Conservation (phyloP, 306 rosid genomes). For the Phaseolus lunatus region DNA sequence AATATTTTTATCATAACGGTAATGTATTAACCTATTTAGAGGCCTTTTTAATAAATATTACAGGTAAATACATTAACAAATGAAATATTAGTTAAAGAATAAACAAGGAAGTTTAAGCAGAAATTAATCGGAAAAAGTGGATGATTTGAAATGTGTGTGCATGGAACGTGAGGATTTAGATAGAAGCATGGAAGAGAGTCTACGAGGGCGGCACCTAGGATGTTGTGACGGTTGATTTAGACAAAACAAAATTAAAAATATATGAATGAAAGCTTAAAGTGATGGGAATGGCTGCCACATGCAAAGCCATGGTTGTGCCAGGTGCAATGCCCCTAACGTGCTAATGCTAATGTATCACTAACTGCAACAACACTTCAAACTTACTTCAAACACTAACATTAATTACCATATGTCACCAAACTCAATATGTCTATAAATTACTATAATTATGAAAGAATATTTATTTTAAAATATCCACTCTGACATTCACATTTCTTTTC, state of each 20-base stretch:
- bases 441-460: not conserved
- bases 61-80: too few relatives aligned
- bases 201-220: conserved; percentile 69
- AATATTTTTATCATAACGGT: too few relatives aligned
- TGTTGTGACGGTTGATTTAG: conserved; percentile 34
- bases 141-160: conserved; percentile 18
- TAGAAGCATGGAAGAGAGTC: conserved; percentile 45
- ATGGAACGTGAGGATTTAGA: conserved; percentile 43
- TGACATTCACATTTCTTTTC: not conserved
- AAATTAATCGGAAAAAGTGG: not conserved
- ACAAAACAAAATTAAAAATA: not conserved
- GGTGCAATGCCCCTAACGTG: conserved; percentile 61
- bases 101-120: too few relatives aligned
- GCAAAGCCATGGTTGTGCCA: conserved; percentile 60
- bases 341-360: not conserved
- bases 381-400: not conserved
- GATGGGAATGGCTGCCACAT: conserved; percentile 54
- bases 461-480: not conserved
- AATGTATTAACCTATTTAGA: too few relatives aligned
- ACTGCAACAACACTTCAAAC: not conserved
- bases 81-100: too few relatives aligned
- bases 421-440: not conserved
- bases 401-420: not conserved
- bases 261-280: conserved; percentile 10
- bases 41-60: too few relatives aligned